Conservation (phyloP, 2,329 filamentous ascomycete species). For the Colletotrichum sp. region DNA sequence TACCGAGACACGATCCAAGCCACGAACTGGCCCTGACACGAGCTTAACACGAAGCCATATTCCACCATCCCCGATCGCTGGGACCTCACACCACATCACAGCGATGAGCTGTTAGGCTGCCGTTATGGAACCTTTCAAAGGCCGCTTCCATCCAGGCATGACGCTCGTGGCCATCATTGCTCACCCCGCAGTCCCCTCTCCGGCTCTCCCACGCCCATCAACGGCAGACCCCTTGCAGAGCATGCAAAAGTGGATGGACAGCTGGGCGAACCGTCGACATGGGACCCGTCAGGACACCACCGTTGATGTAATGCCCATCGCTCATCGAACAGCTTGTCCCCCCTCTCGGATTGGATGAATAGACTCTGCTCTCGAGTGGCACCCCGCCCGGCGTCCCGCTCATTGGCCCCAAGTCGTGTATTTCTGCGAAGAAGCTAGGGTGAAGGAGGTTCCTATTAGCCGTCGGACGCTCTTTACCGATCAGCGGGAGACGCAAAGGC, state of each 20-base stretch:
- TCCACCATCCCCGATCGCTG: background rate
- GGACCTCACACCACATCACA: background rate
- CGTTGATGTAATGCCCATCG: conserved; percentile 1
- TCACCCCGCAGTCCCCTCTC: background rate
- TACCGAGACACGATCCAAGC: background rate
- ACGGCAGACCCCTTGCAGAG: background rate
- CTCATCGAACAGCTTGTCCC: background rate
- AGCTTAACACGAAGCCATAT: background rate
- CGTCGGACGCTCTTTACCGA: background rate
- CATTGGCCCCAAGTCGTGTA: background rate
- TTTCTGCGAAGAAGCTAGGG: background rate
- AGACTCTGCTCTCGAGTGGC: background rate
- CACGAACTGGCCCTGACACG: background rate
- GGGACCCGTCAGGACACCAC: background rate
- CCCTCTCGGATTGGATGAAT: background rate
- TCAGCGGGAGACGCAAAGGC: background rate
- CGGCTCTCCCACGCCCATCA: background rate
- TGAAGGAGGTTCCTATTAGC: background rate
- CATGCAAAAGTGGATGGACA: background rate
- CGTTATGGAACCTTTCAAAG: background rate
- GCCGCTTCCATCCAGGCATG: background rate
- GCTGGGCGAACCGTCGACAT: background rate
- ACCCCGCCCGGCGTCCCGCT: background rate
- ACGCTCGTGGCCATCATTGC: background rate
- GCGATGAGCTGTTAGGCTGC: background rate